A percentile compares a stretch with the other conserved stretches of the same genome.
Conservation (phyloP, 2,329 filamentous ascomycete genomes). For the Aspergillus sp. region DNA sequence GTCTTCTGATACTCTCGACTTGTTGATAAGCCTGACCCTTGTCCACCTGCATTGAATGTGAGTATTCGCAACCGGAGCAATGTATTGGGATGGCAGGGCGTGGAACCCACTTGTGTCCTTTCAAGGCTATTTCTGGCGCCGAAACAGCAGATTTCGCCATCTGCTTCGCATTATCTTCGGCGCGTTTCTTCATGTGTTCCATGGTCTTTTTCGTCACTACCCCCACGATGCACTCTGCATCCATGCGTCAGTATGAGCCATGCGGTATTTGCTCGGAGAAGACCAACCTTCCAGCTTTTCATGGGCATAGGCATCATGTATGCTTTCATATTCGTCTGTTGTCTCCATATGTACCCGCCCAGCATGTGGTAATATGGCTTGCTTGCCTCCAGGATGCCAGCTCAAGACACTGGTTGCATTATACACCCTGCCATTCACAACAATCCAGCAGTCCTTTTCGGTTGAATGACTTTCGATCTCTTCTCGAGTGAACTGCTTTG, state of each 20-base stretch:
- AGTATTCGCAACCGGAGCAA: not conserved
- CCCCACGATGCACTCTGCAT: slow-evolving; percentile 43
- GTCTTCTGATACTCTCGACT: slow-evolving; percentile 36
- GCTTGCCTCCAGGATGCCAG: slow-evolving; percentile 44
- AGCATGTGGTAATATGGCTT: slow-evolving; percentile 41
- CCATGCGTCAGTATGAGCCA: slow-evolving; percentile 14
- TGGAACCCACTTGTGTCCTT: slow-evolving; percentile 20
- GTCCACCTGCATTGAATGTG: slow-evolving; percentile 31
- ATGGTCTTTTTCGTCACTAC: slow-evolving; percentile 41
- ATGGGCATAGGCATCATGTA: slow-evolving; percentile 45
- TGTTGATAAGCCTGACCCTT: slow-evolving; percentile 34
- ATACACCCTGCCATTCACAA: slow-evolving; percentile 44
- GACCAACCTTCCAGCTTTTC: slow-evolving; percentile 37
- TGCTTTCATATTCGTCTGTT: slow-evolving; percentile 41
- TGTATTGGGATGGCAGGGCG: not conserved
- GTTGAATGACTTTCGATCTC: slow-evolving; percentile 45
- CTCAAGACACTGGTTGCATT: slow-evolving; percentile 40
- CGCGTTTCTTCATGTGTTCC: slow-evolving; percentile 38
- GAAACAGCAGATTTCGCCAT: slow-evolving; percentile 27
- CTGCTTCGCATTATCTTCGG: slow-evolving; percentile 33
- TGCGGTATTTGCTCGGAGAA: slow-evolving; percentile 33
- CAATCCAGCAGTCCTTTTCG: slow-evolving; percentile 45
- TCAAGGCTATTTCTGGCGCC: slow-evolving; percentile 27
- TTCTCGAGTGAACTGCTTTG: slow-evolving; percentile 44
- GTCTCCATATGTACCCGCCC: slow-evolving; percentile 43